Base-by-base conservation (phyloP, 805 yeast species). In the Candida morakotiae region DNA sequence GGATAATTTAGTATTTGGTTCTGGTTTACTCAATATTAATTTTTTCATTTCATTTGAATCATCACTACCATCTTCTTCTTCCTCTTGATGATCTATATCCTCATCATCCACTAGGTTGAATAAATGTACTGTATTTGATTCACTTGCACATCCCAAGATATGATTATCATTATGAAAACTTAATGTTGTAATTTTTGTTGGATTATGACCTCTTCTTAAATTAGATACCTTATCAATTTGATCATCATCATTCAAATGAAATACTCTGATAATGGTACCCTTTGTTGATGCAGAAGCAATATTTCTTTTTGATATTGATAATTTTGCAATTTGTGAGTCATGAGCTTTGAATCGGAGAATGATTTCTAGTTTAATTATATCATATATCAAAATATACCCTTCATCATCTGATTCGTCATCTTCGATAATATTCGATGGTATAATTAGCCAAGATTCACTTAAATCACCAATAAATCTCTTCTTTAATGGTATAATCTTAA, bases 341-440 rank as follows among this genome's bases (percentile, higher is more conserved):
- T 68, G 73, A 4, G 73, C 70, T 40, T 63, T 62, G 48, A 62
- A 62, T 9, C 66, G 48, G 23, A 64, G 46, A 7, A 52, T 40
- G 0, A 70, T 63, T 32, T 41, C 44, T 22, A 67, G 45, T 11
- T 47, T 40, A 5, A 66, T 56, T 1, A 70, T 56, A 40, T 68
- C 73, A 44, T 66, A 68, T 4, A 68, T 58, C 25, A 67, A 31
- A 2, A 67, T 48, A 70, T 69, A 65, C 4, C 73, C 73, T 18
- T 52, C 37, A 13, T 47, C 34, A 25, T 45, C 45, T 17, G 39
- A 44, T 27, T 63, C 54, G 26, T 57, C 35, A 30, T 65, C 67
- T 5, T 50, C 49, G 4, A 60, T 41, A 7, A 44, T 36, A 37
- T 55, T 49, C 13, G 64, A 36, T 1, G 73, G 73, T 13, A 66